These are phyloP conservation scores for Carallia pectinifolia DNA, from an alignment of 345 rosid genomes.

Conservation along the genomic window DNA sequence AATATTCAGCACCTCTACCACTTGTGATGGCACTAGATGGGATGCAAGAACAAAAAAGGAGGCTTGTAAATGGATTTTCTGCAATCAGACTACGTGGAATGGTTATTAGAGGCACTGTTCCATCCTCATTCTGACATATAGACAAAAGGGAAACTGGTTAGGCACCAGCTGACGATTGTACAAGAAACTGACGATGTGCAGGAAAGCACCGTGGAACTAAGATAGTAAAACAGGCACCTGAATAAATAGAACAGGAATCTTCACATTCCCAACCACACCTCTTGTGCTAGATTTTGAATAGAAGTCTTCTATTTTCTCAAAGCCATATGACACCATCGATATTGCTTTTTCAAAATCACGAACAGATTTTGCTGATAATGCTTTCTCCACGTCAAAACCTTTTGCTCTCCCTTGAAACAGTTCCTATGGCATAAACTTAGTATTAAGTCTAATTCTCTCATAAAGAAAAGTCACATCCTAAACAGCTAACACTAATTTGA, in stretches of 20 bases:
- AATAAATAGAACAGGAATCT: constrained; percentile 89
- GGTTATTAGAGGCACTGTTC: constrained; percentile 65
- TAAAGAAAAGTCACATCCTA: not conserved
- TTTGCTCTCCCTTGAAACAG: constrained; percentile 82
- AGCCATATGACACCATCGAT: constrained; percentile 85
- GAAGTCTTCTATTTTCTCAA: constrained; percentile 69
- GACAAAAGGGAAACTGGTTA: constrained; percentile 26
- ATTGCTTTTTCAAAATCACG: constrained; percentile 87
- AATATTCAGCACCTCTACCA: constrained; percentile 49
- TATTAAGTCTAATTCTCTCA: constrained; percentile 10
- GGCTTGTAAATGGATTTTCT: constrained; percentile 90
- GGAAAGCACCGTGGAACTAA: constrained; percentile 7
- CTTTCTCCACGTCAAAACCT: constrained; percentile 80
- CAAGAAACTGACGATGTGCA: not conserved
- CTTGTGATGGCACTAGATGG: constrained; percentile 33
- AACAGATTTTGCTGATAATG: constrained; percentile 70
- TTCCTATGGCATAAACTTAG: constrained; percentile 46
- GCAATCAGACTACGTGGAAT: constrained; percentile 76
- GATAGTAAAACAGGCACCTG: constrained; percentile 52
- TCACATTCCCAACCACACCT: constrained; percentile 61
- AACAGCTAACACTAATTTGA: constrained; percentile 7
- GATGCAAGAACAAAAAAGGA: constrained; percentile 63
- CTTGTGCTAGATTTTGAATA: constrained; percentile 74
- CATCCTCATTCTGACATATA: constrained; percentile 66
- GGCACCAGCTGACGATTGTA: constrained; percentile 10